A percentile compares a stretch with the other conserved stretches of the same genome.
Evolutionary conservation across 1,139 yeast genomes (phyloP).

Genomic region (Suzukiozyma palmioleophila): DNA sequence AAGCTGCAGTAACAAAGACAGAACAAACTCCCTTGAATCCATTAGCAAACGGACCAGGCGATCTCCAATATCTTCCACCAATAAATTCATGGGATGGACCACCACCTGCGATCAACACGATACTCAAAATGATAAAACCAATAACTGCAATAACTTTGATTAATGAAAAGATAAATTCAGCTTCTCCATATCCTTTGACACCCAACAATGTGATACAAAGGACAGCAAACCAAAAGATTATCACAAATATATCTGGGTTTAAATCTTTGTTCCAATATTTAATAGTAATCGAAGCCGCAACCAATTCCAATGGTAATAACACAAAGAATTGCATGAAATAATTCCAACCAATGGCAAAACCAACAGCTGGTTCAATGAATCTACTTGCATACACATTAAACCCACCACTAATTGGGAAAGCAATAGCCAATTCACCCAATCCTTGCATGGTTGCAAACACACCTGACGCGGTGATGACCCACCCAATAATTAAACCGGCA

Average conservation of each 20-base stretch:
- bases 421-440: slow-evolving; percentile 34
- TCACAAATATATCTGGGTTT: slow-evolving; percentile 38
- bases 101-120: slow-evolving; percentile 41
- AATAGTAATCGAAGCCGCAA: slow-evolving; percentile 38
- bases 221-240: slow-evolving; percentile 33
- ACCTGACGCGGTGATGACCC: slow-evolving; percentile 22
- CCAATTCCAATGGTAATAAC: slow-evolving; percentile 30
- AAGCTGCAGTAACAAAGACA: slow-evolving; percentile 41
- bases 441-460: slow-evolving; percentile 37
- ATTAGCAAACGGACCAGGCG: slow-evolving; percentile 40
- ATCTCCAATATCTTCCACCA: slow-evolving; percentile 37
- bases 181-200: slow-evolving; percentile 43
- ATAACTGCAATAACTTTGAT: slow-evolving; percentile 37
- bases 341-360: slow-evolving; percentile 44
- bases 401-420: slow-evolving; percentile 39
- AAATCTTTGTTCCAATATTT: slow-evolving; percentile 35
- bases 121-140: slow-evolving; percentile 38
- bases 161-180: slow-evolving; percentile 35
- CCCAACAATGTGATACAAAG: slow-evolving; percentile 36
- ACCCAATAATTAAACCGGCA: slow-evolving; percentile 58
- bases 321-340: slow-evolving; percentile 38
- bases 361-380: slow-evolving; percentile 37
- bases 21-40: slow-evolving; percentile 42
- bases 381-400: slow-evolving; percentile 37
- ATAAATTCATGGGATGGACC: slow-evolving; percentile 33